Evolutionary conservation across 257 asterid genomes (phyloP).

Genomic region (Penstemon barbatus): DNA sequence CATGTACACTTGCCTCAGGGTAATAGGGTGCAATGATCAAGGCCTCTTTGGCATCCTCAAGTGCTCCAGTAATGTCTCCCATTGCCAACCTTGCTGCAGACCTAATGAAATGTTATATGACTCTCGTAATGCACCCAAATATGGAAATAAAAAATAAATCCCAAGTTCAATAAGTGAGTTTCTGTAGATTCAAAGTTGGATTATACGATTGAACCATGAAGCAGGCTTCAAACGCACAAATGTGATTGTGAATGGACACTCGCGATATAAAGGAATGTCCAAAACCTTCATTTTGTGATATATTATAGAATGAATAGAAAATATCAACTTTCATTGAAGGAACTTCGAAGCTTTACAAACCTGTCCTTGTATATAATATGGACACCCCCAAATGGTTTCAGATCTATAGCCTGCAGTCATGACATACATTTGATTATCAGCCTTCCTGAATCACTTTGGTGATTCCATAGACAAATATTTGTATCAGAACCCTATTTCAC

Average conservation of each 20-base stretch:
- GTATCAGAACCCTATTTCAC: conserved; percentile 5
- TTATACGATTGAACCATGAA: neutral
- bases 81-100: conserved; percentile 65
- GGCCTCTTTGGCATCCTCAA: conserved; percentile 71
- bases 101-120: conserved; percentile 38
- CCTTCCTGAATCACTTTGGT: neutral
- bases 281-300: neutral
- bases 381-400: conserved; percentile 75
- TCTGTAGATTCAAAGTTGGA: neutral
- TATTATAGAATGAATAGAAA: neutral
- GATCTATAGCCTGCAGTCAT: conserved; percentile 71
- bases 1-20: conserved; percentile 51
- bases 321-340: neutral
- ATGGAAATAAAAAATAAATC: neutral
- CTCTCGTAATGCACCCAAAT: conserved; percentile 1
- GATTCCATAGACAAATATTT: conserved; percentile 14
- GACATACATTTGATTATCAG: conserved; percentile 25
- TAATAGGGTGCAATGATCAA: conserved; percentile 58
- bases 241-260: neutral
- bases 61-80: conserved; percentile 65
- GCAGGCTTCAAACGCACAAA: conserved; percentile 13
- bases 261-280: neutral
- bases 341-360: conserved; percentile 39
- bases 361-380: conserved; percentile 69
- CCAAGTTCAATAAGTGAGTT: conserved; percentile 11